phyloP scores from a whole-genome alignment of 352 stramenopile species.

The Phytophthora fragariaefolia region DNA sequence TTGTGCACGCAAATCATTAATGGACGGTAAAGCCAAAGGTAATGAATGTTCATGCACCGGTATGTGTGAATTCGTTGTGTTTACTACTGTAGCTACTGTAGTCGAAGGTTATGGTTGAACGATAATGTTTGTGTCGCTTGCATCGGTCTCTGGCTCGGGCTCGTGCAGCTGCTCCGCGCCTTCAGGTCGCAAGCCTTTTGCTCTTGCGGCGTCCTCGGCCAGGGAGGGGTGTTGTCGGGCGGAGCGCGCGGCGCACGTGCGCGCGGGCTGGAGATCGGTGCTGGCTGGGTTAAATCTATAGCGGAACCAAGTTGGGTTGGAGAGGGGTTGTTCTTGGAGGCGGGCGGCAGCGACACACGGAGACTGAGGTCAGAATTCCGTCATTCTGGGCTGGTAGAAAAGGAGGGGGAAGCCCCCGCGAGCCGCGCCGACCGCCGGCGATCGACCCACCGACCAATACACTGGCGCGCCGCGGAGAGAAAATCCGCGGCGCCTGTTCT shows the following conservation, averaged over 20 bases:
- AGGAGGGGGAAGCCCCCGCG: constrained; percentile 23
- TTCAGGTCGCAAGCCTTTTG: constrained; percentile 36
- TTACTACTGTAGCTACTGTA: background rate
- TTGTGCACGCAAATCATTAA: background rate
- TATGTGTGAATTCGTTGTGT: constrained; percentile 6
- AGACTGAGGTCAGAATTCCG: constrained; percentile 44
- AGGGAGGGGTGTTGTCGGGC: constrained; percentile 41
- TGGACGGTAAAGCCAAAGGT: background rate
- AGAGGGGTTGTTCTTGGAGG: constrained; percentile 24
- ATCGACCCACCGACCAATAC: constrained; percentile 52
- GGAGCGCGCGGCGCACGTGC: constrained; percentile 8
- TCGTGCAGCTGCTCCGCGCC: constrained; percentile 12
- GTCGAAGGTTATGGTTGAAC: constrained; percentile 24
- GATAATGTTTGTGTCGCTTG: constrained; percentile 19
- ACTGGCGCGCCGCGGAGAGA: constrained; percentile 13
- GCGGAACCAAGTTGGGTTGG: constrained; percentile 41
- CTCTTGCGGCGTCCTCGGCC: constrained; percentile 36
- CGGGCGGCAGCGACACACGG: constrained; percentile 21
- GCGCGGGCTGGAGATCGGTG: constrained; percentile 7
- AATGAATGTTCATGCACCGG: background rate
- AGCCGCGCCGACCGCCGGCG: constrained; percentile 30
- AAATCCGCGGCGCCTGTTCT: constrained; percentile 15
- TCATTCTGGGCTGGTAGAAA: constrained; percentile 42
- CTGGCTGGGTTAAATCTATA: constrained; percentile 26
- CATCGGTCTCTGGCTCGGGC: constrained; percentile 1